phyloP scores from a whole-genome alignment of 2,329 filamentous ascomycete species.

The Ophiostoma sp. region DNA sequence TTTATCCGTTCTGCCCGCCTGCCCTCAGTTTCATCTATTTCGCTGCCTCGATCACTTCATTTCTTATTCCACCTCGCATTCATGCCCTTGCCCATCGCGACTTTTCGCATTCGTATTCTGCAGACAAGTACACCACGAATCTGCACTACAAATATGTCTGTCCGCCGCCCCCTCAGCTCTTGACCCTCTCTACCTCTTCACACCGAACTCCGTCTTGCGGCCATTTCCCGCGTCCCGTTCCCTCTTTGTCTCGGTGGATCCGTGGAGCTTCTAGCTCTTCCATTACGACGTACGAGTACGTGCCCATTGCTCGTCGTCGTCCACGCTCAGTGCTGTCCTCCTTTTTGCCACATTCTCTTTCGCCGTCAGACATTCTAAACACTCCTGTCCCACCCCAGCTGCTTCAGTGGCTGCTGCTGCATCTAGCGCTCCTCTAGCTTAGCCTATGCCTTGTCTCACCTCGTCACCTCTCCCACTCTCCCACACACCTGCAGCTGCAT shows the following conservation, averaged over 20 bases:
- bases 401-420: neutral
- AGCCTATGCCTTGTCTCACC: neutral
- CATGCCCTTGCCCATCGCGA: neutral
- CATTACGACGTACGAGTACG: neutral
- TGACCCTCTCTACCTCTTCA: neutral
- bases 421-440: neutral
- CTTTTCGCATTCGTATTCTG: constrained; percentile 3
- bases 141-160: neutral
- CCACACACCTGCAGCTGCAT: constrained; percentile 1
- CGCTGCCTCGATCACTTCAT: neutral
- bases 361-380: neutral
- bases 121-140: neutral
- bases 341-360: constrained; percentile 4
- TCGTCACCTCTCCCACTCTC: neutral
- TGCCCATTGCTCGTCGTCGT: neutral
- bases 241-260: constrained; percentile 1
- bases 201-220: neutral
- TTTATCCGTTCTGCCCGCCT: neutral
- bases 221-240: neutral
- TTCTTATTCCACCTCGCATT: neutral
- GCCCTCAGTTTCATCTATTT: neutral
- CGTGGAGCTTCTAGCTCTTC: constrained; percentile 1
- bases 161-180: neutral
- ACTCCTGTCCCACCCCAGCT: constrained; percentile 1
- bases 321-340: neutral